These are phyloP conservation scores for Oryza punctata DNA, from an alignment of 176 grass and related monocot genomes.

Conservation along the genomic window DNA sequence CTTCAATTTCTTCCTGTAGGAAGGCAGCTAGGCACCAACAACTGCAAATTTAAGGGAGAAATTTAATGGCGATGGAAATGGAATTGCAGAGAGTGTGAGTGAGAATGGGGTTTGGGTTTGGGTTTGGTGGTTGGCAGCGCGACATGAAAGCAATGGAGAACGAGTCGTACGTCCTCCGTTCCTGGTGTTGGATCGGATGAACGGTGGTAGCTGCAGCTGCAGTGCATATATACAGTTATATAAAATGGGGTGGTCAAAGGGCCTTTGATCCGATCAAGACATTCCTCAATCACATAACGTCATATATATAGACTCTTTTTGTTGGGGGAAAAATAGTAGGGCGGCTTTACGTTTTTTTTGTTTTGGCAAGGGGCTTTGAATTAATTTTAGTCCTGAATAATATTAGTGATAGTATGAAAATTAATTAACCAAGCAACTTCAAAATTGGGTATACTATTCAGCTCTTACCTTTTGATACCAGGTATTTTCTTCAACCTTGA, in stretches of 20 bases:
- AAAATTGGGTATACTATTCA: background rate
- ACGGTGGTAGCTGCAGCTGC: background rate
- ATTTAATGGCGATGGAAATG: background rate
- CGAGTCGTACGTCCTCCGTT: background rate
- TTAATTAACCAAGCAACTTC: background rate
- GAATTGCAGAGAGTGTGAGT: background rate
- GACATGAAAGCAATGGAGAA: constrained; percentile 5
- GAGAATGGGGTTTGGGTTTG: background rate
- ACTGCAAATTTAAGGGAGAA: background rate
- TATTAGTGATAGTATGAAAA: background rate
- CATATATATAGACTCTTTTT: background rate
- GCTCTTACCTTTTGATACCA: background rate
- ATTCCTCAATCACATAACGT: background rate
- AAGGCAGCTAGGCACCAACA: background rate
- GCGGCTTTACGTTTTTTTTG: background rate
- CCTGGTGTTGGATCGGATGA: constrained; percentile 10
- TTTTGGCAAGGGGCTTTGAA: background rate
- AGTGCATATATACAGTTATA: background rate
- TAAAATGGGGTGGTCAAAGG: background rate
- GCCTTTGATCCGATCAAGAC: background rate
- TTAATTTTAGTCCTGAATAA: background rate
- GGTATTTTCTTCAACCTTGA: background rate
- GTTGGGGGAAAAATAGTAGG: background rate
- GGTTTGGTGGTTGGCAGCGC: constrained; percentile 29
- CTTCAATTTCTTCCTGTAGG: no score